phyloP scores from a whole-genome alignment of 2,329 filamentous ascomycete species.

The Phyllosticta citrichinensis region DNA sequence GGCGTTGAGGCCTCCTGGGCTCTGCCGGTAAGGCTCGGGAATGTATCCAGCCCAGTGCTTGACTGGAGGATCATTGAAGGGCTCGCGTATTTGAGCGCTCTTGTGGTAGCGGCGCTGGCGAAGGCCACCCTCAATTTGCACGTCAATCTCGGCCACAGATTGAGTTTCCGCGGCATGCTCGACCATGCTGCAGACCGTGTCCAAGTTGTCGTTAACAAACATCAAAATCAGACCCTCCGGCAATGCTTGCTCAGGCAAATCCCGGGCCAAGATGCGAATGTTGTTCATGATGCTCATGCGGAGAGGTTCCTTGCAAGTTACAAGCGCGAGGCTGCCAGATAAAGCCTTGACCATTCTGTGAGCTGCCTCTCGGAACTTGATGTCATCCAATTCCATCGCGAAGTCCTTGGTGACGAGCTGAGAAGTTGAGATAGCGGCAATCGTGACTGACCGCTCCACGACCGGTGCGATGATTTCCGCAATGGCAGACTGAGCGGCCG shows the following conservation, averaged over 20 bases:
- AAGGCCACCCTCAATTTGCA: conserved; percentile 75
- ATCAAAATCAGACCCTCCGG: conserved; percentile 94
- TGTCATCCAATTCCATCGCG: conserved; percentile 82
- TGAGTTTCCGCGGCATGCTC: conserved; percentile 93
- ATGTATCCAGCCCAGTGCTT: conserved; percentile 92
- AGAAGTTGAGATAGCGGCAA: conserved; percentile 90
- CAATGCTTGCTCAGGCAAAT: conserved; percentile 57
- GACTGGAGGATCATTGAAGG: conserved; percentile 71
- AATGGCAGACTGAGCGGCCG: conserved; percentile 78
- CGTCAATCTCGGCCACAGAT: conserved; percentile 87
- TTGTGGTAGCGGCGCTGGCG: conserved; percentile 69
- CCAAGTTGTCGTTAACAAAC: conserved; percentile 97
- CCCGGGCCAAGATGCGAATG: conserved; percentile 70
- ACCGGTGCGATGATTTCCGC: conserved; percentile 96
- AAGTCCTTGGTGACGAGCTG: conserved; percentile 97
- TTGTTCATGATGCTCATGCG: conserved; percentile 97
- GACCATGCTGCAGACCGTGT: conserved; percentile 84
- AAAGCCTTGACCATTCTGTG: conserved; percentile 92
- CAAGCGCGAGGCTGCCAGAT: conserved; percentile 83
- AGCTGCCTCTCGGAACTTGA: conserved; percentile 73
- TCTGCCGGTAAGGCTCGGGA: conserved; percentile 83
- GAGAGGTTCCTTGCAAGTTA: conserved; percentile 96
- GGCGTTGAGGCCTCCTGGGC: conserved; percentile 70
- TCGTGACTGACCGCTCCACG: conserved; percentile 93
- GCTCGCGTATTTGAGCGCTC: conserved; percentile 64